These are phyloP conservation scores for Tephrocybe sp. DNA, from an alignment of 768 basidiomycete species.

Conservation along the genomic window DNA sequence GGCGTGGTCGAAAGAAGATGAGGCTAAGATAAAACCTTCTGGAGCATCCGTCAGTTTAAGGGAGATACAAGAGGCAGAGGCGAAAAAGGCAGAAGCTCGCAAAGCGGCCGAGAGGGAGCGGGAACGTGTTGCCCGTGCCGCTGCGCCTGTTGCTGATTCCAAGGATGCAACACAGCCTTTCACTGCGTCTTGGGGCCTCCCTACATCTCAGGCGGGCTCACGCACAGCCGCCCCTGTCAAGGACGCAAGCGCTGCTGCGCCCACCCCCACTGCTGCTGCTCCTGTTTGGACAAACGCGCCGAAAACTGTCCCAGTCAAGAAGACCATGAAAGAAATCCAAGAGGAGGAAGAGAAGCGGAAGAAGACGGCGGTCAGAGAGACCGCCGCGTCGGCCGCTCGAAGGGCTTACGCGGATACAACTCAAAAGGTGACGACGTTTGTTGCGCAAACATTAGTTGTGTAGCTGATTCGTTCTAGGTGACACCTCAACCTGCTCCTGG, in stretches of 20 bases:
- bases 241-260: constrained; percentile 30
- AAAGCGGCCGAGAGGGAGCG: constrained; percentile 74
- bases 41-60: constrained; percentile 65
- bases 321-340: constrained; percentile 98
- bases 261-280: constrained; percentile 32
- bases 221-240: constrained; percentile 40
- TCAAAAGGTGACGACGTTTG: constrained; percentile 51
- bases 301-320: constrained; percentile 62
- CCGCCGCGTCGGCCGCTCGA: constrained; percentile 53
- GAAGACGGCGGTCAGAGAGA: constrained; percentile 61
- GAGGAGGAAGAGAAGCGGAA: constrained; percentile 94
- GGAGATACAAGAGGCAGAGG: constrained; percentile 94
- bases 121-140: constrained; percentile 54
- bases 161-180: constrained; percentile 62
- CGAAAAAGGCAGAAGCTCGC: constrained; percentile 72
- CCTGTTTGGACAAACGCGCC: constrained; percentile 75
- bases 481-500: constrained; percentile 27
- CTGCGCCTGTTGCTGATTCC: constrained; percentile 30
- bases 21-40: constrained; percentile 47
- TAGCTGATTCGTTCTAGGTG: constrained; percentile 22
- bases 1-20: constrained; percentile 71
- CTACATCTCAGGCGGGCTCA: constrained; percentile 74
- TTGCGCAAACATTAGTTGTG: neutral
- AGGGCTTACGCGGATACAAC: constrained; percentile 80
- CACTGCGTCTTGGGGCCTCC: constrained; percentile 80